Evolutionary conservation across 2,329 filamentous ascomycete genomes (phyloP), one percentile per base, ranked within the genome.

Genomic region (Pestalotiopsis fici): DNA sequence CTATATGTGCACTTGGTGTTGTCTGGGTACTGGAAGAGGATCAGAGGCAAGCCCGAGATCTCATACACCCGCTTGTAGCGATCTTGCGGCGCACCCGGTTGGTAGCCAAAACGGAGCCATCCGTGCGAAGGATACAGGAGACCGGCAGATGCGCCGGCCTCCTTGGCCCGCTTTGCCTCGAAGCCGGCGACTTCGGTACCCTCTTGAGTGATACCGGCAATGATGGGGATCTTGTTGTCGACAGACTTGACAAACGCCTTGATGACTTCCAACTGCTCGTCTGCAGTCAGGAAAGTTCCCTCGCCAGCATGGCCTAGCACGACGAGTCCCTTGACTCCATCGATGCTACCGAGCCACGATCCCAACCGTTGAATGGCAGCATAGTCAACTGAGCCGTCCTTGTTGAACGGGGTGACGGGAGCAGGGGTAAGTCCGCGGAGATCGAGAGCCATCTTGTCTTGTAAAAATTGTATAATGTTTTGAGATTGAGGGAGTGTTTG

Each of bases 61-160:
- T 86, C 85, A 68, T 83, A 86, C 7, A 87, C 83, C 0, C 76
- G 76, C 73, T 79, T 80, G 78, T 86, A 86, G 39, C 84, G 80
- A 70, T 86, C 83, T 69, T 86, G 84, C 2, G 85, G 83, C 9
- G 85, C 85, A 28, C 84, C 84, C 13, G 78, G 76, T 70, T 87
- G 85, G 71, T 87, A 86, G 9, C 85, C 85, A 69, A 87, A 87
- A n/a, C 85, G 82, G 27, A 87, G 73, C 85, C 85, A 87, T 66
- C 85, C 85, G 66, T 86, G 84, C 0, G 83, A 85, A 15, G 85
- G 85, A 70, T 87, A 87, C 2, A 87, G 73, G 0, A 87, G 79
- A 21, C 85, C 85, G 9, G 85, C 85, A 13, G 81, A 74, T 3
- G 85, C 85, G 39, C 85, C 85, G 60, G 84, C 83, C 39, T 83